Conservation (phyloP, 108 stramenopile genomes). For the Cyclotella cryptica region DNA sequence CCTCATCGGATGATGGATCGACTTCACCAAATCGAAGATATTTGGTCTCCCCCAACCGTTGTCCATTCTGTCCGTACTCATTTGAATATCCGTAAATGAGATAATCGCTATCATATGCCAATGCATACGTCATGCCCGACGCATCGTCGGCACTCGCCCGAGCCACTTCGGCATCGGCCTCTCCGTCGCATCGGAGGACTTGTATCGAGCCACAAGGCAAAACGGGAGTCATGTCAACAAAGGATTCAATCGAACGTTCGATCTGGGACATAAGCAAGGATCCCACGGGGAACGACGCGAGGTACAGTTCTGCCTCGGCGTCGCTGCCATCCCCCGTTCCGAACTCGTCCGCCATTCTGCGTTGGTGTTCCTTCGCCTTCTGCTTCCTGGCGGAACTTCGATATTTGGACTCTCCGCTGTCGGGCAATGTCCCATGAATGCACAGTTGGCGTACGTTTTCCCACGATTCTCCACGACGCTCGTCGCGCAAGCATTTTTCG, state of each 20-base stretch:
- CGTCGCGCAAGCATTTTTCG: slow-evolving; percentile 32
- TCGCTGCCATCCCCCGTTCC: too few relatives aligned
- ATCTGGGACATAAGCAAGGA: slow-evolving; percentile 47
- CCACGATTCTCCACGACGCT: slow-evolving; percentile 45
- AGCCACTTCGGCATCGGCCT: slow-evolving; percentile 77
- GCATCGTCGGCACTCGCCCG: slow-evolving; percentile 40
- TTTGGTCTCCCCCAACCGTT: slow-evolving; percentile 35
- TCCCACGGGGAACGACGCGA: slow-evolving; percentile 53
- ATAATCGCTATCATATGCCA: slow-evolving; percentile 75
- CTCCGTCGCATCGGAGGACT: slow-evolving; percentile 58
- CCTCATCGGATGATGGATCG: slow-evolving; percentile 12
- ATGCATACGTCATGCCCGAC: slow-evolving; percentile 37
- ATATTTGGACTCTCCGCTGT: slow-evolving; percentile 14
- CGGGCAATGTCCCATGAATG: slow-evolving; percentile 52
- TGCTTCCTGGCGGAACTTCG: slow-evolving; percentile 34
- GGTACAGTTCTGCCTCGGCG: slow-evolving; percentile 41
- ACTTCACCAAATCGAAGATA: slow-evolving; percentile 56
- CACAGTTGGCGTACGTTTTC: slow-evolving; percentile 54
- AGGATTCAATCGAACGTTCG: slow-evolving; percentile 20
- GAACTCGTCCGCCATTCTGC: too few relatives aligned
- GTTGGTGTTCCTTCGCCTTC: slow-evolving; percentile 8
- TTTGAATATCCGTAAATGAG: slow-evolving; percentile 51
- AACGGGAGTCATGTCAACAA: slow-evolving; percentile 14
- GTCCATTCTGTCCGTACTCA: not conserved
- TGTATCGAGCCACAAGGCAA: slow-evolving; percentile 31